Base-by-base conservation (phyloP, 306 rosid genomes). In the Cicer cuneatum region DNA sequence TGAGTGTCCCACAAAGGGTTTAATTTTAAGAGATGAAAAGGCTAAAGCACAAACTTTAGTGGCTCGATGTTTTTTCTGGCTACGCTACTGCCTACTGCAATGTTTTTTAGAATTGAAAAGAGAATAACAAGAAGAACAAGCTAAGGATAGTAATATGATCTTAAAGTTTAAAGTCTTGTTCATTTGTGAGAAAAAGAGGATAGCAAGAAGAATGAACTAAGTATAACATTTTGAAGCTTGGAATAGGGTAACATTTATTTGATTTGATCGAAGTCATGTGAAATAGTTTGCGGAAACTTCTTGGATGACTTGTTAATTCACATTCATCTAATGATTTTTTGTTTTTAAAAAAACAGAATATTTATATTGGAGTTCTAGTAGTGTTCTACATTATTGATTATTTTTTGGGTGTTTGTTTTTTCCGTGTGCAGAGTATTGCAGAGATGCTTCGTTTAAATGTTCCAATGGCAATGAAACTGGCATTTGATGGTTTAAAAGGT, bases 391-490 rank as follows among this genome's bases (percentile, higher is more conserved):
- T 67, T 67, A 45, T 45, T 33, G 33, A 42, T 58, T 69, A 51
- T 45, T 77, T 77, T 47, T 16, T 66, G 43, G 61, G 19, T 47
- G 39, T 75, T 51, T 65, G 42, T 43, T 64, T 74, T 66, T 61
- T 37, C 33, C 41, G 74, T 80, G 24, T 84, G 83, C 87, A 93
- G 98, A 84, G 84, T 72, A 81, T 87, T 68, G 89, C 88, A 0
- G 94, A 94, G 78, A 63, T 90, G 94, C 95, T 94, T 66, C 92
- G 88, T 53, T 71, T 89, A 48, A 86, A 91, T 78, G 97, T 48
- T 65, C 93, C 91, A 24, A 86, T 72, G 88, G 93, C 92, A 7
- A 81, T 93, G 96, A 91, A 93, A 59, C 66, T 86, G 35, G 96
- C 89, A 40, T 84, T 91, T 74, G 91, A 88, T 71, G 91, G 90